Evolutionary conservation across 306 rosid genomes (phyloP).

Genomic region (Boehmeria nivea): DNA sequence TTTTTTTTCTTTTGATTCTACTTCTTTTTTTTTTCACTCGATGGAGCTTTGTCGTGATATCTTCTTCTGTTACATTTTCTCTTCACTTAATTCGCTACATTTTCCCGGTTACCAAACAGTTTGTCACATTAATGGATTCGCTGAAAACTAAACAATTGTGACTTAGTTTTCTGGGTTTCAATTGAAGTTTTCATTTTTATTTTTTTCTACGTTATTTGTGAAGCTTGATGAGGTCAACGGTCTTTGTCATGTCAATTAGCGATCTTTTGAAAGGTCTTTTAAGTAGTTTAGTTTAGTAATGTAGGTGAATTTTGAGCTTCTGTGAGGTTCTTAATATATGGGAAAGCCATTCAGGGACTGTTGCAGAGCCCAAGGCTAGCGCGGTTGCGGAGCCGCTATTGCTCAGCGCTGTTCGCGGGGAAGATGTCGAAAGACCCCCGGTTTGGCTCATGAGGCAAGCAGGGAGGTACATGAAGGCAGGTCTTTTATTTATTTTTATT

Average conservation of each 20-base stretch:
- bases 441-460: constrained; percentile 99
- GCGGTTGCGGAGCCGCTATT: constrained; percentile 63
- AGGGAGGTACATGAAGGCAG: constrained; percentile 99
- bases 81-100: background rate
- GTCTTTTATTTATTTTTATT: constrained; percentile 40
- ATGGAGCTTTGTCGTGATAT: background rate
- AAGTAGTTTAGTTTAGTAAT: too few species aligned
- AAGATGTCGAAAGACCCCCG: constrained; percentile 86
- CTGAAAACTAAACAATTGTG: too few species aligned
- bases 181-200: too few species aligned
- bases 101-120: background rate
- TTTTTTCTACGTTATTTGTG: background rate
- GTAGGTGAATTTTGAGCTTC: too few species aligned
- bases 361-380: constrained; percentile 50
- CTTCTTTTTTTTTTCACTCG: too few species aligned
- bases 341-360: constrained; percentile 43
- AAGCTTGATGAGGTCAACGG: background rate
- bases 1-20: background rate
- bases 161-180: too few species aligned
- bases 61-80: background rate
- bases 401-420: constrained; percentile 80
- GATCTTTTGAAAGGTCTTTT: too few species aligned
- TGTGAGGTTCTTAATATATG: constrained; percentile 17
- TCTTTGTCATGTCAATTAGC: background rate
- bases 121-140: background rate